These are phyloP conservation scores for Aspergillus sp. DNA, from an alignment of 2,329 filamentous ascomycete genomes.

Conservation along the genomic window DNA sequence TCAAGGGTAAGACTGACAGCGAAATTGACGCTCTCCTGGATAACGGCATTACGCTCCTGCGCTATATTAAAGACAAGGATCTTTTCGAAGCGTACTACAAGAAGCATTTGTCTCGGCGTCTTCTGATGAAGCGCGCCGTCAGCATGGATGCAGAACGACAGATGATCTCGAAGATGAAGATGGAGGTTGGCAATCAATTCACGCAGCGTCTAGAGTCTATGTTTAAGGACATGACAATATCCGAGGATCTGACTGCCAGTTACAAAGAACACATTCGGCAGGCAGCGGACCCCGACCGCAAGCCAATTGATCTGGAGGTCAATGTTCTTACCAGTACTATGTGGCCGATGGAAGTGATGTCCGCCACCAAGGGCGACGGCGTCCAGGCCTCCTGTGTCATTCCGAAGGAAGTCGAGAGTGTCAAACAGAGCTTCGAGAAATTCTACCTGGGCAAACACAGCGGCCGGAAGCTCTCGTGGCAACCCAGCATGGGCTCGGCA, in stretches of 20 bases:
- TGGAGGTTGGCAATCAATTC: constrained; percentile 91
- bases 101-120: constrained; percentile 84
- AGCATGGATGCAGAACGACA: constrained; percentile 91
- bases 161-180: constrained; percentile 96
- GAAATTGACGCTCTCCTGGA: constrained; percentile 84
- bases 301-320: constrained; percentile 75
- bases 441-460: constrained; percentile 87
- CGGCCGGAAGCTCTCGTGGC: constrained; percentile 86
- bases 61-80: constrained; percentile 89
- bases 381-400: constrained; percentile 61
- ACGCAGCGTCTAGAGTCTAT: constrained; percentile 92
- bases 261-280: constrained; percentile 71
- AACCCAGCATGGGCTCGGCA: constrained; percentile 72
- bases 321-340: constrained; percentile 89
- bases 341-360: constrained; percentile 91
- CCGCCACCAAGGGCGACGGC: constrained; percentile 52
- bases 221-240: constrained; percentile 94
- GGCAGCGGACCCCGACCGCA: constrained; percentile 56
- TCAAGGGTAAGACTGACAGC: constrained; percentile 86
- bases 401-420: constrained; percentile 68
- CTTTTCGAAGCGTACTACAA: constrained; percentile 98
- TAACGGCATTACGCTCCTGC: constrained; percentile 82
- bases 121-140: constrained; percentile 85
- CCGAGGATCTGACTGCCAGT: constrained; percentile 73
- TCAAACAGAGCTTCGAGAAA: constrained; percentile 82